These are phyloP conservation scores for Plantago lanceolata DNA, from an alignment of 305 asterid species.

Conservation along the genomic window DNA sequence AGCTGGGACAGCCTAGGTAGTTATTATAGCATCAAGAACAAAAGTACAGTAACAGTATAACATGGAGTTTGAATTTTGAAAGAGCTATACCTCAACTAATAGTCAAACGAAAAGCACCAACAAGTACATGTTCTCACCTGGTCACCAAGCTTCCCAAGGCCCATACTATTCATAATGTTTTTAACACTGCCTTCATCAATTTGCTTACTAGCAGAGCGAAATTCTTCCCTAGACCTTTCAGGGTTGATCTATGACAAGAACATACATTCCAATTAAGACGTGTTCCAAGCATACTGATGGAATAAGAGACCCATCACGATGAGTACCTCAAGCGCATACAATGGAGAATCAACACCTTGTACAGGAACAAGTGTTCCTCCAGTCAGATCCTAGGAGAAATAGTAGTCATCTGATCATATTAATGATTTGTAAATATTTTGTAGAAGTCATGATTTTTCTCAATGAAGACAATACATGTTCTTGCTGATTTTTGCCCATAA, in stretches of 20 bases:
- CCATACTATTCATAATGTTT: conserved; percentile 62
- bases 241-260: conserved; percentile 48
- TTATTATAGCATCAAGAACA: neutral
- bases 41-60: neutral
- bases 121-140: conserved; percentile 43
- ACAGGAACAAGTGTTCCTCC: conserved; percentile 70
- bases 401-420: neutral
- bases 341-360: conserved; percentile 69
- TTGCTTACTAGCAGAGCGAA: conserved; percentile 35
- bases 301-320: conserved; percentile 11
- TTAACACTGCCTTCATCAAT: conserved; percentile 41
- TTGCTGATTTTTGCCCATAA: neutral
- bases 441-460: neutral
- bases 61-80: neutral
- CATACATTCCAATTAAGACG: conserved; percentile 15
- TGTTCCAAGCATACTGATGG: conserved; percentile 9
- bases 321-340: conserved; percentile 69
- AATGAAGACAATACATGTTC: neutral
- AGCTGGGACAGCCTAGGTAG: neutral
- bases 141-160: conserved; percentile 57
- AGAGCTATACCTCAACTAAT: conserved; percentile 6
- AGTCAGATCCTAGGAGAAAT: conserved; percentile 48
- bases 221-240: conserved; percentile 55
- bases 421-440: too few relatives aligned
- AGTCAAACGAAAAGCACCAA: conserved; percentile 1